Evolutionary conservation across 2,329 filamentous ascomycete species (phyloP), one percentile per base, ranked within the genome.

Genomic region (Cercospora zeina): DNA sequence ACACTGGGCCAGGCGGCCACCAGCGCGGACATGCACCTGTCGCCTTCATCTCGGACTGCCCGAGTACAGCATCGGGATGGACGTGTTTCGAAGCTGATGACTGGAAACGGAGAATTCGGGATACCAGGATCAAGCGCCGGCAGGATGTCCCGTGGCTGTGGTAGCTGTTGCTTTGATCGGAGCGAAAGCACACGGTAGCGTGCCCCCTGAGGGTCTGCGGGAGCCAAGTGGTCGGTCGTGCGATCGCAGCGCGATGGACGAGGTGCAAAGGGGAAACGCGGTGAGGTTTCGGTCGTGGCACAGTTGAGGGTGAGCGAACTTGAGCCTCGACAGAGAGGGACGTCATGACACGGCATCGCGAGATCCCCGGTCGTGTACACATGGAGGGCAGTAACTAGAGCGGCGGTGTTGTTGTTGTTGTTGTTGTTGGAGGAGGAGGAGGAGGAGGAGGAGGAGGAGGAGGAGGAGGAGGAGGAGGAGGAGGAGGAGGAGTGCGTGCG

Each of bases 91-190:
- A 31, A 31, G 31, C 27, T 33, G 49, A 34, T 33, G 49, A 34
- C 49, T 53, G 27, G 21, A 16, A 7, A 11, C 16, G 4, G 27
- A 53, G 49, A 16, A 31, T 34, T 13, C 31, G 49, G 49, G 31
- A 53, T 13, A 16, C 49, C 14, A 34, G 49, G 49, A 53, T 53
- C n/a, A 10, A 34, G 30, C 19, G 49, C 49, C 49, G 19, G 49
- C 49, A 53, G 30, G 31, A 51, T 53, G 49, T 19, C 4, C 49
- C 31, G 49, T 53, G 49, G 49, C 30, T 53, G 30, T 53, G 49
- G 49, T 21, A 31, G 27, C 27, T 34, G 27, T 31, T 53, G 30
- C 49, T 34, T 14, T 34, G 27, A 53, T 21, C 27, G n/a, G 16
- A 34, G 21, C 27, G 30, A 16, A 16, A 30, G 24, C n/a, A 16